phyloP scores from a whole-genome alignment of 2,329 filamentous ascomycete species.

The Dactylellina sp. region DNA sequence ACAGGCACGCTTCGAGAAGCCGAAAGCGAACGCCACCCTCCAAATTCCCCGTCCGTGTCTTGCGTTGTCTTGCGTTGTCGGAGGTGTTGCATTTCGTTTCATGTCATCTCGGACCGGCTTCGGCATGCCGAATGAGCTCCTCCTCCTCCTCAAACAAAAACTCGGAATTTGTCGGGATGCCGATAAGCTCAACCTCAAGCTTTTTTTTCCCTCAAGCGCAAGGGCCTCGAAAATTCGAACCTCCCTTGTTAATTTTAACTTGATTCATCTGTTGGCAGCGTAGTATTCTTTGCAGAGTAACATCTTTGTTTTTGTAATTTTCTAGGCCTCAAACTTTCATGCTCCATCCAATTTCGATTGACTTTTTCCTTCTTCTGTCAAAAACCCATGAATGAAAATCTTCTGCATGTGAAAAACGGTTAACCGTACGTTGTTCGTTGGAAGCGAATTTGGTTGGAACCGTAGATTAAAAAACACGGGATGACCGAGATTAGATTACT shows the following conservation, averaged over 20 bases:
- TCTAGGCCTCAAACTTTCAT: not conserved
- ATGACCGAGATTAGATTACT: conserved; percentile 25
- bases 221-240: not conserved
- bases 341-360: conserved; percentile 1
- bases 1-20: too few relatives aligned
- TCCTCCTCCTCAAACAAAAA: conserved; percentile 14
- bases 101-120: conserved; percentile 17
- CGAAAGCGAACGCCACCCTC: too few relatives aligned
- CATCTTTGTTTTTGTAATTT: not conserved
- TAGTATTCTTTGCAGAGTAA: not conserved
- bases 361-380: not conserved
- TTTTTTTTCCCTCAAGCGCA: not conserved
- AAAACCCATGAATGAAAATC: not conserved
- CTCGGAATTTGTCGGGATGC: conserved; percentile 39
- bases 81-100: conserved; percentile 5
- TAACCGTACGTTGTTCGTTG: too few relatives aligned
- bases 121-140: conserved; percentile 51
- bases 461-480: not conserved
- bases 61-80: conserved; percentile 1
- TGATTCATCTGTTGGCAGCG: not conserved
- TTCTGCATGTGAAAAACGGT: conserved; percentile 27
- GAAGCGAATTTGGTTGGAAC: not conserved
- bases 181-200: conserved; percentile 17
- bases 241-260: not conserved
- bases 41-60: too few relatives aligned